Evolutionary conservation across 1,139 yeast genomes (phyloP), one percentile per base, ranked within the genome.

Genomic region (Candida tropicalis): DNA sequence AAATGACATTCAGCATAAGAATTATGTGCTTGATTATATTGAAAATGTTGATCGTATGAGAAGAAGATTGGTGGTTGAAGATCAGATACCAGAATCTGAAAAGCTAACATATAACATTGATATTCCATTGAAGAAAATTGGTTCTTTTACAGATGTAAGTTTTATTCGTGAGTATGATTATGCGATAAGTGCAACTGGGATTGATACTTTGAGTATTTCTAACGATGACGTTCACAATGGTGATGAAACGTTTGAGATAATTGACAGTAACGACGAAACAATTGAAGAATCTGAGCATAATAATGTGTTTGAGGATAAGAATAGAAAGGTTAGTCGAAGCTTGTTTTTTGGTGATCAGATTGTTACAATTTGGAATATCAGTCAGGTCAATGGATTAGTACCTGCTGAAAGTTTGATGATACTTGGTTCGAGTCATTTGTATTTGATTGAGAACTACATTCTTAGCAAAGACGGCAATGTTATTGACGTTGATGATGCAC

Each of bases 351-450:
- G 87, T n/a, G 97, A 88, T 57, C 76, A 74, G 42, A 85, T 88
- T 22, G 72, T 69, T 11, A 79, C 80, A 8, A 63, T 88, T n/a
- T 82, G 88, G 83, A 88, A 88, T 59, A 80, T 86, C 2, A 80
- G 90, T 47, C 82, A 82, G 41, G 78, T 88, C 18, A 68, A 83
- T 46, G 96, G 96, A 0, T 65, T 88, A 17, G 87, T 82, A 17
- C 81, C 90, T 1, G 68, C 75, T 17, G 95, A 87, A 56, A 87
- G 93, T 26, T 71, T 88, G 38, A 66, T 88, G 63, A 84, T 88
- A 17, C 59, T 84, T 24, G 95, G 96, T 0, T 64, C 73, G 3
- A 67, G 69, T 7, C 82, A 84, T 55, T 53, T 87, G 11, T 88
- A 87, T 56, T 65, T 87, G 52, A 79, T 86, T 46, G 87, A 81